These are phyloP conservation scores for Maudiozyma serrabonitensis DNA, from an alignment of 805 yeast species.

Conservation along the genomic window DNA sequence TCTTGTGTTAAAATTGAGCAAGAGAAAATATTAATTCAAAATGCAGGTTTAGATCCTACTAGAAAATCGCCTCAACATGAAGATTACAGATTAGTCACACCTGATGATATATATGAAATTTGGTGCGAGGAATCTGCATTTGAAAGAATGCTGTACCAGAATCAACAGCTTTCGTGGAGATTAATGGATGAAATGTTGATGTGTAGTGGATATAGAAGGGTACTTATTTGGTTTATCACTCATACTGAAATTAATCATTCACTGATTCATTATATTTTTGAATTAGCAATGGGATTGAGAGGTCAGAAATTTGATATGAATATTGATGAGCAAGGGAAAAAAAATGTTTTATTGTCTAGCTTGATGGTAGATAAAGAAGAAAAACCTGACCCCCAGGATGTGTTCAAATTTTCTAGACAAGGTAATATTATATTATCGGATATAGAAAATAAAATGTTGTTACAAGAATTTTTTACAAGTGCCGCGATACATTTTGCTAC, in stretches of 20 bases:
- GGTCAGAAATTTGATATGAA: slow-evolving; percentile 30
- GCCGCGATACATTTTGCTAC: slow-evolving; percentile 35
- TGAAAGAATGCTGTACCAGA: slow-evolving; percentile 41
- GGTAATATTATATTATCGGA: slow-evolving; percentile 47
- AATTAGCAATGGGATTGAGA: slow-evolving; percentile 46
- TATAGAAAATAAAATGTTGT: slow-evolving; percentile 53
- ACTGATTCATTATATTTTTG: slow-evolving; percentile 54
- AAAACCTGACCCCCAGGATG: slow-evolving; percentile 5
- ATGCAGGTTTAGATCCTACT: neutral
- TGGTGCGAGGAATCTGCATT: slow-evolving; percentile 38
- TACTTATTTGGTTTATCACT: slow-evolving; percentile 58
- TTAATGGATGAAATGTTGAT: slow-evolving; percentile 63
- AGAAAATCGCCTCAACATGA: neutral
- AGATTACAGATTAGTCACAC: slow-evolving; percentile 26
- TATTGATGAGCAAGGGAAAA: slow-evolving; percentile 4
- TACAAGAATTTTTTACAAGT: slow-evolving; percentile 61
- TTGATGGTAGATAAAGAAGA: slow-evolving; percentile 6
- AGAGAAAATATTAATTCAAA: slow-evolving; percentile 24
- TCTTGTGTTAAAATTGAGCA: slow-evolving; percentile 40
- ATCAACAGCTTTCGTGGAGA: slow-evolving; percentile 44
- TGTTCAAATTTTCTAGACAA: slow-evolving; percentile 40
- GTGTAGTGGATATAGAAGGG: slow-evolving; percentile 55
- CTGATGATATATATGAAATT: slow-evolving; percentile 42
- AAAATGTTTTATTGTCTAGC: slow-evolving; percentile 4
- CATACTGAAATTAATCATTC: slow-evolving; percentile 48